Evolutionary conservation across 495 filamentous ascomycete genomes (phyloP).

Genomic region (Tuber melanosporum): DNA sequence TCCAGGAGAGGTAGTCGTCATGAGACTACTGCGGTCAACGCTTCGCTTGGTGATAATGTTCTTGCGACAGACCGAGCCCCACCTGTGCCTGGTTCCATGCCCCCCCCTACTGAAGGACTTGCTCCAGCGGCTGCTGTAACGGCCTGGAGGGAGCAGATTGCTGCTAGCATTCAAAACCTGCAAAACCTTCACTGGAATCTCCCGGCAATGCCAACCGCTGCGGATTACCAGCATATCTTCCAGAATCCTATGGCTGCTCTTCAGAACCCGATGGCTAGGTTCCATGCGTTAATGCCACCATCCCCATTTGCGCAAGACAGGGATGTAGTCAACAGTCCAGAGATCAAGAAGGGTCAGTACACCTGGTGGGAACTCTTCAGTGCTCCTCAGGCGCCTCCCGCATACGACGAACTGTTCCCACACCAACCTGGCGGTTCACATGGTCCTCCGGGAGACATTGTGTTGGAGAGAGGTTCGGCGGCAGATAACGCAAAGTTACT

Average conservation of each 20-base stretch:
- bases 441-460: constrained; percentile 44
- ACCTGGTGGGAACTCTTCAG: constrained; percentile 66
- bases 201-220: constrained; percentile 52
- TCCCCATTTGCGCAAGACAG: constrained; percentile 49
- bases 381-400: constrained; percentile 57
- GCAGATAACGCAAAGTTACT: constrained; percentile 51
- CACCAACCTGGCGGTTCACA: constrained; percentile 43
- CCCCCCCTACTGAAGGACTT: constrained; percentile 43
- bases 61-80: constrained; percentile 40
- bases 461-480: constrained; percentile 58
- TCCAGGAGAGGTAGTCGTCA: constrained; percentile 36
- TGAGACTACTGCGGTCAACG: constrained; percentile 43
- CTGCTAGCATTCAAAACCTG: constrained; percentile 70
- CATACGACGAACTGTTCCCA: constrained; percentile 78
- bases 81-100: constrained; percentile 37
- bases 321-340: constrained; percentile 45
- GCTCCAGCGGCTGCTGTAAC: constrained; percentile 60
- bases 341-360: constrained; percentile 51
- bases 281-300: constrained; percentile 66
- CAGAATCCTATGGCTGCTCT: constrained; percentile 29
- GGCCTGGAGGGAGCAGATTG: constrained; percentile 64
- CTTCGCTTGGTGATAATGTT: constrained; percentile 44
- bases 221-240: constrained; percentile 44
- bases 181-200: constrained; percentile 65
- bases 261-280: constrained; percentile 65